These are phyloP conservation scores for Cryptococcus amylolentus DNA, from an alignment of 1,284 basidiomycete genomes.

Conservation along the genomic window DNA sequence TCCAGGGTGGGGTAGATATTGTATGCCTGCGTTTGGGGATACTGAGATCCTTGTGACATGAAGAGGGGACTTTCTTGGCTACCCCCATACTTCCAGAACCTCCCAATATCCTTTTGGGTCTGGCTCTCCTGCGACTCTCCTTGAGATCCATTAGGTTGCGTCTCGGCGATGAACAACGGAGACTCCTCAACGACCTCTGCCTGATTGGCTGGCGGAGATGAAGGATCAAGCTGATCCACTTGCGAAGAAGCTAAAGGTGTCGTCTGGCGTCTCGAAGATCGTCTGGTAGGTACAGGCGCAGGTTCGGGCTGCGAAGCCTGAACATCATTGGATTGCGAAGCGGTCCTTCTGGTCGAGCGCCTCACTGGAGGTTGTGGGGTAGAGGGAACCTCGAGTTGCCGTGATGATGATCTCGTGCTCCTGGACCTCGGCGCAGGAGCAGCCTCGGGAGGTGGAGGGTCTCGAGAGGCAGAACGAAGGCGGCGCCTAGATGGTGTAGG, in stretches of 20 bases:
- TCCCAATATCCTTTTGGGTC: background rate
- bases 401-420: conserved; percentile 3
- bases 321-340: conserved; percentile 7
- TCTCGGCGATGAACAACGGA: conserved; percentile 8
- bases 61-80: conserved; percentile 20
- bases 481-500: conserved; percentile 7
- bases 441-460: conserved; percentile 1
- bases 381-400: conserved; percentile 1
- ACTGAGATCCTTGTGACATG: conserved; percentile 28
- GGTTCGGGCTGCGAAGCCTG: background rate
- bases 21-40: conserved; percentile 27
- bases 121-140: background rate
- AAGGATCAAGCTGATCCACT: conserved; percentile 5
- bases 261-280: conserved; percentile 1
- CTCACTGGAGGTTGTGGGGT: conserved; percentile 2
- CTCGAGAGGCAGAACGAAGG: conserved; percentile 16
- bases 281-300: background rate
- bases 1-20: conserved; percentile 18
- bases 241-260: conserved; percentile 2
- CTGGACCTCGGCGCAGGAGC: conserved; percentile 4
- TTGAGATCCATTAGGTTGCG: background rate
- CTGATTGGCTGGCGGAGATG: background rate
- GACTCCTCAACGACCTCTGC: background rate
- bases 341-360: conserved; percentile 2
- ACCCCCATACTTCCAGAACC: background rate